Base-by-base conservation (phyloP, 139 green algal genomes). In the Volvox reticuliferus region DNA sequence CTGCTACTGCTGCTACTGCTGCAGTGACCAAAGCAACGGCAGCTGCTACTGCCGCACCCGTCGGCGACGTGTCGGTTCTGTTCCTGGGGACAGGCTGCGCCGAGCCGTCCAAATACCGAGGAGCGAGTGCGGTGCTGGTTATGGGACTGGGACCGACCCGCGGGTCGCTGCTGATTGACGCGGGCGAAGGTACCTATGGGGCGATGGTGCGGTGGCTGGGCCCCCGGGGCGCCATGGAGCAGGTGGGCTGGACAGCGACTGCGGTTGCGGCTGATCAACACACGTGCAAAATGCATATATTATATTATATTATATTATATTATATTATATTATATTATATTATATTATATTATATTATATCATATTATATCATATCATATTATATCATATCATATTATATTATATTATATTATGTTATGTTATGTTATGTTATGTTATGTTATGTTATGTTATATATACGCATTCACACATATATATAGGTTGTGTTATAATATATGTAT, bases 41-140 rank as follows among this genome's bases (percentile, higher is more conserved):
- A 5, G 9, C 44, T 55, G 67, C 67, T 28, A 28, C 67, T 28
- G 71, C 71, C 22, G 71, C 71, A 21, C 71, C 71, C 71, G 78
- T 37, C 1, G 37, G 28, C n/a, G 80, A 61, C 32, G 93, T 88
- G 3, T 71, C 76, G 12, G 55, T 98, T 1, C 36, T 95, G 18
- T 98, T 99, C 75, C 89, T 99, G 44, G 97, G 97, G 69, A 99
- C 97, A 0, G 97, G 97, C 1, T 96, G 91, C 12, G 97, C 97
- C 19, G 97, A 99, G 93, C 97, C 97, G 0, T 97, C 95, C 69
- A 97, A 98, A 91, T 97, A 99, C 83, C 92, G 97, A 1, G 96
- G 92, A 0, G 86, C 95, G 20, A 96, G 92, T 73, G 95, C 90
- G 76, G 96, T 98, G 44, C 91, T 96, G 79, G 69, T 96, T 71